Percentiles rank a stretch among this genome's conserved stretches.
Evolutionary conservation across 2,329 filamentous ascomycete genomes (phyloP).

Genomic region (Aspergillus felis): DNA sequence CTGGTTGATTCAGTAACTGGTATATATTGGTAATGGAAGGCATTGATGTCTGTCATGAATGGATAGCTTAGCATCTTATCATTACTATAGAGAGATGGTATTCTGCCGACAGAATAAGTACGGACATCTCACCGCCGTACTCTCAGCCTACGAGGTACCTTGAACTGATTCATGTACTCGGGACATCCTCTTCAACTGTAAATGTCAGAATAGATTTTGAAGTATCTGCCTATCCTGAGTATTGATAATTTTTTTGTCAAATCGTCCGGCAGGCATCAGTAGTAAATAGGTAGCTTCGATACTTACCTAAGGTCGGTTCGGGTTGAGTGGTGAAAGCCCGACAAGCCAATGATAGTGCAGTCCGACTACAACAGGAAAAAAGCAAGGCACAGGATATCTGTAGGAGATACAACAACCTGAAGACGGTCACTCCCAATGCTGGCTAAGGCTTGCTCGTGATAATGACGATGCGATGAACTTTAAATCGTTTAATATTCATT

Average conservation of each 20-base stretch:
- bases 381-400: background rate
- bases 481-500: background rate
- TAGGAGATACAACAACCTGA: background rate
- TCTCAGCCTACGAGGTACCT: background rate
- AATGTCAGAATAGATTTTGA: background rate
- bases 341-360: background rate
- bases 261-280: background rate
- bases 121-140: background rate
- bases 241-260: background rate
- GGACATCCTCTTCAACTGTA: background rate
- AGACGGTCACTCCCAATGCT: background rate
- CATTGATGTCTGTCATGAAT: background rate
- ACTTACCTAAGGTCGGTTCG: background rate
- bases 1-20: background rate
- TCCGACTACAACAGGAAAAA: background rate
- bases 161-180: too few relatives aligned
- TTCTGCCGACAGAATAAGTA: background rate
- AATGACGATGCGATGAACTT: background rate
- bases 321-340: background rate
- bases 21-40: background rate
- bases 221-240: background rate
- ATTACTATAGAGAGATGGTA: background rate
- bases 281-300: background rate
- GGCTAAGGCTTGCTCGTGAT: background rate
- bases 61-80: background rate